phyloP scores from a whole-genome alignment of 306 rosid genomes.

The Vigna reflexopilosa region DNA sequence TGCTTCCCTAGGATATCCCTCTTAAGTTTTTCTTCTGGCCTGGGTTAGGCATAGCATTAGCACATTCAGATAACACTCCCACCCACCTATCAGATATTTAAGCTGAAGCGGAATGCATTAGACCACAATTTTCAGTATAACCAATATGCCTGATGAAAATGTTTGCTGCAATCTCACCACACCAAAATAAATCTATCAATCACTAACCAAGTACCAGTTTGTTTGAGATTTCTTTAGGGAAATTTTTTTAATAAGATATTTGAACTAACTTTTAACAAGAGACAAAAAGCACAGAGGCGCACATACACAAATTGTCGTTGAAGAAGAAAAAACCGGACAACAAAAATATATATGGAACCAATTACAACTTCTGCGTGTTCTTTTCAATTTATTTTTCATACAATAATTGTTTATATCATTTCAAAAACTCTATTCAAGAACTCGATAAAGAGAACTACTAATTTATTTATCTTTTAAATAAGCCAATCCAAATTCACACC shows the following conservation, averaged over 20 bases:
- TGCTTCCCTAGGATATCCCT: background rate
- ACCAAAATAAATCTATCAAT: background rate
- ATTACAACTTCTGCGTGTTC: background rate
- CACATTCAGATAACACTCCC: background rate
- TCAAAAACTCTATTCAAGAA: background rate
- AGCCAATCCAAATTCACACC: background rate
- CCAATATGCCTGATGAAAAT: background rate
- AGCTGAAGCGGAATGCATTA: slow-evolving; percentile 26
- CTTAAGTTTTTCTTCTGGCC: background rate
- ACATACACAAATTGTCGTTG: background rate
- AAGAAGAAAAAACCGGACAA: background rate
- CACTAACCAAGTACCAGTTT: background rate
- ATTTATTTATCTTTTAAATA: background rate
- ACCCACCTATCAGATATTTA: background rate
- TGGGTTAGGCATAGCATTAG: slow-evolving; percentile 9
- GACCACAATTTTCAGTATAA: background rate
- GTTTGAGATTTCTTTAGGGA: background rate
- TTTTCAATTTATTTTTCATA: no score
- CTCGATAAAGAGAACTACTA: background rate
- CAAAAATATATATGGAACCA: background rate
- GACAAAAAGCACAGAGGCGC: background rate
- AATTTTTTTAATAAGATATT: background rate
- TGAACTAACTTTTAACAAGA: background rate
- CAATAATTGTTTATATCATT: no score
- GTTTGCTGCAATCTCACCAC: background rate